Percentiles rank a stretch among this genome's conserved stretches.
These are phyloP conservation scores for Oehlia diaphana DNA, from an alignment of 192 early-diverging fungal species.

Conservation along the genomic window DNA sequence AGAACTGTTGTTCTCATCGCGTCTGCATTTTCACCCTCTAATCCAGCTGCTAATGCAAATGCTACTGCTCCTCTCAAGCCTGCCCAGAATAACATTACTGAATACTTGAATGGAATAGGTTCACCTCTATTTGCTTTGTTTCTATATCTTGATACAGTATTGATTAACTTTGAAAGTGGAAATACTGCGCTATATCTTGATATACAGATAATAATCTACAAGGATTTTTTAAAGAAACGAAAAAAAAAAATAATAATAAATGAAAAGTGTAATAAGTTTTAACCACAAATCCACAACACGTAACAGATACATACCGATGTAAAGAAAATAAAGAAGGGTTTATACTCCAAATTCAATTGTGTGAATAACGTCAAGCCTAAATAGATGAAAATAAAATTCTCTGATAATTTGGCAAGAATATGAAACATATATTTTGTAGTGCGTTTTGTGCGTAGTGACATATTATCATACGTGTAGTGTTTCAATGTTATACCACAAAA, in stretches of 20 bases:
- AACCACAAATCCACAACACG: background rate
- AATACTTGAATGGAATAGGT: constrained; percentile 62
- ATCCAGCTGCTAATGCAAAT: constrained; percentile 87
- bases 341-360: constrained; percentile 65
- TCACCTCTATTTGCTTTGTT: constrained; percentile 41
- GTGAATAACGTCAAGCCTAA: constrained; percentile 94
- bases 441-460: constrained; percentile 72
- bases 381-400: constrained; percentile 98
- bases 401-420: constrained; percentile 87
- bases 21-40: constrained; percentile 64
- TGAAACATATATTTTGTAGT: constrained; percentile 92
- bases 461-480: constrained; percentile 92
- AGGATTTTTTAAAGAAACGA: background rate
- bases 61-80: constrained; percentile 92
- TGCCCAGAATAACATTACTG: constrained; percentile 94
- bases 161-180: constrained; percentile 82
- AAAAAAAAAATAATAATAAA: background rate
- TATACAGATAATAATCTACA: constrained; percentile 75
- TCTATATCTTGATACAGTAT: constrained; percentile 60
- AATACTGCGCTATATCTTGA: constrained; percentile 86
- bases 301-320: constrained; percentile 53
- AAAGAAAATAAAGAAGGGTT: constrained; percentile 74
- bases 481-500: constrained; percentile 92
- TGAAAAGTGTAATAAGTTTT: constrained; percentile 34
- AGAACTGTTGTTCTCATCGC: constrained; percentile 88